Percentiles rank a stretch among this genome's conserved stretches.
phyloP scores from a whole-genome alignment of 2,329 filamentous ascomycete genomes.

The Aspergillus oerlinghausenensis region DNA sequence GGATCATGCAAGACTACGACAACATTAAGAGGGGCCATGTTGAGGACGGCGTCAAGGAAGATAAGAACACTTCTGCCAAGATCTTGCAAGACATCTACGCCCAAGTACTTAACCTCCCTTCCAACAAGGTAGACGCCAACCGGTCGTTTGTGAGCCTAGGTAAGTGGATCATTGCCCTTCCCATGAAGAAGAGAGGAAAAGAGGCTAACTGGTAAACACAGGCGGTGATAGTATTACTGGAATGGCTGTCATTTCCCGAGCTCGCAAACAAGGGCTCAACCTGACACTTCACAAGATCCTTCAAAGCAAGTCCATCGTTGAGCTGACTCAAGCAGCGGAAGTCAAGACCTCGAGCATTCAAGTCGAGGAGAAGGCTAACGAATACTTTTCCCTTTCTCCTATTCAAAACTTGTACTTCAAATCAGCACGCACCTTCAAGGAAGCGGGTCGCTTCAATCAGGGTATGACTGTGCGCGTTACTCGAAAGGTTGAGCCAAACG shows the following conservation, averaged over 20 bases:
- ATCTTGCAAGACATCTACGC: conserved; percentile 30
- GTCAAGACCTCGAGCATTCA: conserved; percentile 13
- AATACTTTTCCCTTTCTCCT: conserved; percentile 30
- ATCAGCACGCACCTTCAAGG: conserved; percentile 18
- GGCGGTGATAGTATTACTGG: conserved; percentile 39
- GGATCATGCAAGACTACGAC: conserved; percentile 36
- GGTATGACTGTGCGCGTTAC: conserved; percentile 30
- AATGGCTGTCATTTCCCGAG: conserved; percentile 35
- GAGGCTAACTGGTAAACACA: conserved; percentile 5
- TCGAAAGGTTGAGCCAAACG: conserved; percentile 19
- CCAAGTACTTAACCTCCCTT: conserved; percentile 33
- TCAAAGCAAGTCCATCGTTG: conserved; percentile 29
- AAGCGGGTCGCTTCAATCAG: conserved; percentile 29
- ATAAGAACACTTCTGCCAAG: conserved; percentile 14
- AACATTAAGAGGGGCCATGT: conserved; percentile 21
- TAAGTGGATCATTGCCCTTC: conserved; percentile 13
- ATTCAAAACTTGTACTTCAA: conserved; percentile 32
- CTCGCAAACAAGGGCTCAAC: conserved; percentile 32
- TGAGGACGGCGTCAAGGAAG: conserved; percentile 13
- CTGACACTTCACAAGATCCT: conserved; percentile 32
- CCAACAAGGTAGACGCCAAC: conserved; percentile 29
- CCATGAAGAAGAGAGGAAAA: not conserved
- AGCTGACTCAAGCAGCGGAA: conserved; percentile 24
- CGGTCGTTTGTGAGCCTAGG: conserved; percentile 35
- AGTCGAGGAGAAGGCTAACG: conserved; percentile 22